Evolutionary conservation across 176 grass and related monocot species (phyloP).

Genomic region (Thinopyrum elongatum): DNA sequence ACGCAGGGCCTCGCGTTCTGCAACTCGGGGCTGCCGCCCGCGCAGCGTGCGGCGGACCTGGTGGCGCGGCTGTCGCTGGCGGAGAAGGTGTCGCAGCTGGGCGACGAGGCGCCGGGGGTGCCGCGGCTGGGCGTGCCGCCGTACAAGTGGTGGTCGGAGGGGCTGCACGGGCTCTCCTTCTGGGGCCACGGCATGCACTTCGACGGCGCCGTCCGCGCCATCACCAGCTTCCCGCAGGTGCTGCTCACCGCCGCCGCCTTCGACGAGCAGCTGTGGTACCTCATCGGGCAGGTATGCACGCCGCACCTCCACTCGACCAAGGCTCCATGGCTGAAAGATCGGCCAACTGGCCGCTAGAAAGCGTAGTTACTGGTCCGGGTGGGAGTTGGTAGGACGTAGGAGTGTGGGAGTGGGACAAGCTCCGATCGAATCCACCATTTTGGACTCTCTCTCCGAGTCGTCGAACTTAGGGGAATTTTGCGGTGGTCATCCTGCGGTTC

Average conservation of each 20-base stretch:
- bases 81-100: slow-evolving; percentile 74
- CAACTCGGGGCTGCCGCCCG: neutral
- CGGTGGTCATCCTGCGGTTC: no score
- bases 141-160: slow-evolving; percentile 90
- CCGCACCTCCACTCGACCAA: no score
- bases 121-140: slow-evolving; percentile 52
- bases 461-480: neutral
- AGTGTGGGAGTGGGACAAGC: no score
- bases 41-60: slow-evolving; percentile 47
- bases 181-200: slow-evolving; percentile 58
- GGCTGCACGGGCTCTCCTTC: slow-evolving; percentile 70
- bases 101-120: slow-evolving; percentile 46
- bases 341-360: neutral
- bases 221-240: slow-evolving; percentile 85
- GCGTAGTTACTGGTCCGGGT: neutral
- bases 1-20: slow-evolving; percentile 35
- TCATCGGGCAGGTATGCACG: slow-evolving; percentile 57
- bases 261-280: slow-evolving; percentile 59
- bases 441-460: no score
- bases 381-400: neutral
- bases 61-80: slow-evolving; percentile 45
- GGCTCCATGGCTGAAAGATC: neutral
- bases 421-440: no score
- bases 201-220: slow-evolving; percentile 25
- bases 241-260: slow-evolving; percentile 74